Evolutionary conservation across 345 rosid genomes (phyloP).

Genomic region (Pistacia vera): DNA sequence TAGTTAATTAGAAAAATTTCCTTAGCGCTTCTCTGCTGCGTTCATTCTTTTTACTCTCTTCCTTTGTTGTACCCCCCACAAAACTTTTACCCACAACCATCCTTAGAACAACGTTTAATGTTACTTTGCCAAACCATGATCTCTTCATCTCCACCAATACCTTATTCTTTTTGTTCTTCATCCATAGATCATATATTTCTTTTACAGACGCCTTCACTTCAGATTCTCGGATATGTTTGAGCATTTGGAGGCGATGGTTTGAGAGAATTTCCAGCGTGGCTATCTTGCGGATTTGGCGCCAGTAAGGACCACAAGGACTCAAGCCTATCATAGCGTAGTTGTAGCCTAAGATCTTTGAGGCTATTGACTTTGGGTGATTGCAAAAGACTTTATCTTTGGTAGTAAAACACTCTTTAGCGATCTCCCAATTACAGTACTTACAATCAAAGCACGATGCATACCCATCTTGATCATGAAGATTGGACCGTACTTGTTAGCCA

Average conservation of each 20-base stretch:
- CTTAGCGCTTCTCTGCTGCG: constrained; percentile 17
- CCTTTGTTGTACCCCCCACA: background rate
- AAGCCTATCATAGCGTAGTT: constrained; percentile 33
- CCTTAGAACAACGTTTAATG: constrained; percentile 30
- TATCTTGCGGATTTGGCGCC: constrained; percentile 42
- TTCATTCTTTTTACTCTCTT: background rate
- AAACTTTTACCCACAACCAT: constrained; percentile 35
- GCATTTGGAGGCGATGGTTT: constrained; percentile 29
- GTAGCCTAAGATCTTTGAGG: constrained; percentile 26
- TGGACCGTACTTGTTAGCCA: constrained; percentile 35
- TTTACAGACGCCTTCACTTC: constrained; percentile 26
- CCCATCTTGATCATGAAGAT: constrained; percentile 33
- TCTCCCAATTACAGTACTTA: constrained; percentile 18
- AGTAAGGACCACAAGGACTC: constrained; percentile 31
- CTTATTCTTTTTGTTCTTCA: background rate
- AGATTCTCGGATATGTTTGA: constrained; percentile 25
- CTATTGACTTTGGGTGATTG: constrained; percentile 29
- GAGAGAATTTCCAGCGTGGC: constrained; percentile 35
- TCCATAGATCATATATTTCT: constrained; percentile 24
- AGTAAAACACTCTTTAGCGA: constrained; percentile 39
- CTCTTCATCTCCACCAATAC: constrained; percentile 32
- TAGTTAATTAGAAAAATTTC: constrained; percentile 21
- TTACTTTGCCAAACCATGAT: constrained; percentile 30
- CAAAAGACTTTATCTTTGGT: constrained; percentile 27
- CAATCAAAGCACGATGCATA: constrained; percentile 25